phyloP scores from a whole-genome alignment of 805 yeast genomes.

The Yamadazyma paraphyllophila region DNA sequence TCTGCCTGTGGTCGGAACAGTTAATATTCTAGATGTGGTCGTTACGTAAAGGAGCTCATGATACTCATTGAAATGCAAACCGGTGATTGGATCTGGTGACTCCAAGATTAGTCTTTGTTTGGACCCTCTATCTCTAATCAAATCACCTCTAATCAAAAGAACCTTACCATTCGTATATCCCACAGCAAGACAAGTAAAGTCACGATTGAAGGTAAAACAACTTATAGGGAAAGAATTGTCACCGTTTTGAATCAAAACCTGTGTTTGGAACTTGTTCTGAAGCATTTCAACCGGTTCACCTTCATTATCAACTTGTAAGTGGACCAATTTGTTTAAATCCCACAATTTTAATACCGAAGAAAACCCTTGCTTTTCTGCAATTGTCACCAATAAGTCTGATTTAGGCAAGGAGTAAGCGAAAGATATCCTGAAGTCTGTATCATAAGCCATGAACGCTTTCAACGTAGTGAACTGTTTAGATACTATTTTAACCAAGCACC shows the following conservation, averaged over 20 bases:
- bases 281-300: slow-evolving; percentile 18
- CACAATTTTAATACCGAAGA: slow-evolving; percentile 72
- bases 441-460: slow-evolving; percentile 61
- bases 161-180: slow-evolving; percentile 87
- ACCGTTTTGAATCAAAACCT: slow-evolving; percentile 65
- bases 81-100: slow-evolving; percentile 77
- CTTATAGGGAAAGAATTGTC: slow-evolving; percentile 78
- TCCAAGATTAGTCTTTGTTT: slow-evolving; percentile 80
- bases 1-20: slow-evolving; percentile 75
- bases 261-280: slow-evolving; percentile 52
- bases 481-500: slow-evolving; percentile 56
- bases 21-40: slow-evolving; percentile 68
- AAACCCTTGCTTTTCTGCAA: slow-evolving; percentile 71
- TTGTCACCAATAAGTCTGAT: slow-evolving; percentile 58
- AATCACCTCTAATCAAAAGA: slow-evolving; percentile 80
- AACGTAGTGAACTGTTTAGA: slow-evolving; percentile 46
- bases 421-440: slow-evolving; percentile 61
- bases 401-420: slow-evolving; percentile 49
- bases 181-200: slow-evolving; percentile 63
- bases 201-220: slow-evolving; percentile 52
- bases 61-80: slow-evolving; percentile 57
- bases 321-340: slow-evolving; percentile 56
- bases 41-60: slow-evolving; percentile 60
- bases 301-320: slow-evolving; percentile 9
- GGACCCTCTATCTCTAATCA: slow-evolving; percentile 84